phyloP scores from a whole-genome alignment of 2,329 filamentous ascomycete genomes.

The Trichoderma koningiopsis region DNA sequence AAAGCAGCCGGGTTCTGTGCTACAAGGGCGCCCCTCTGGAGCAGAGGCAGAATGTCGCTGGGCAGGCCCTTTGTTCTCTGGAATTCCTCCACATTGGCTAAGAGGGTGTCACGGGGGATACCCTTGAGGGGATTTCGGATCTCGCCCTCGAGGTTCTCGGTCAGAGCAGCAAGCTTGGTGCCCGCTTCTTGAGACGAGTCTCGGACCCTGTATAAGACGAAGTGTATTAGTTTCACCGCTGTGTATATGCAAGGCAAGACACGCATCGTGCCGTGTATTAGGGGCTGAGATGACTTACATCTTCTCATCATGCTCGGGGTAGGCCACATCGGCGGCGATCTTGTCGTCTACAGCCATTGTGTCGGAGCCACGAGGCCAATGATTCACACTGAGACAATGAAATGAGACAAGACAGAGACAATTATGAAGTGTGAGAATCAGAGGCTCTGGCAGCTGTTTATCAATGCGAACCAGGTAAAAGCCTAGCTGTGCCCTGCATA shows the following conservation, averaged over 20 bases:
- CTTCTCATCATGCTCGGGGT: conserved; percentile 23
- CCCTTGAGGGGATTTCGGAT: conserved; percentile 53
- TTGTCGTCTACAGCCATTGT: conserved; percentile 22
- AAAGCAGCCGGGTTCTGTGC: conserved; percentile 48
- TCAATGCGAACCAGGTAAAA: not conserved
- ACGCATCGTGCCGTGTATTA: not conserved
- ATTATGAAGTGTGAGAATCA: not conserved
- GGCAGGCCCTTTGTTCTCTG: conserved; percentile 50
- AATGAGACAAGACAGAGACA: not conserved
- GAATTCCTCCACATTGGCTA: conserved; percentile 58
- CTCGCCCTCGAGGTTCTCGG: conserved; percentile 35
- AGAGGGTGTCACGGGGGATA: conserved; percentile 53
- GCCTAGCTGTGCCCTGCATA: conserved; percentile 11
- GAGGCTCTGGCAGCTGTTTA: conserved; percentile 1
- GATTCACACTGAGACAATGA: conserved; percentile 12
- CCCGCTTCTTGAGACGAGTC: conserved; percentile 5
- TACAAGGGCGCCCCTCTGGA: conserved; percentile 37
- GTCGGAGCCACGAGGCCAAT: conserved; percentile 8
- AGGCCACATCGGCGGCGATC: conserved; percentile 10
- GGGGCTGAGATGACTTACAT: conserved; percentile 11
- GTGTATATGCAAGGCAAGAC: not conserved
- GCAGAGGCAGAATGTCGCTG: conserved; percentile 46
- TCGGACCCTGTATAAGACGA: not conserved
- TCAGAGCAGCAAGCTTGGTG: conserved; percentile 8
- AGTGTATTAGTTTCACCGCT: not conserved